Percentiles rank a stretch among this genome's conserved stretches.
phyloP scores from a whole-genome alignment of 2,329 filamentous ascomycete genomes.

The Cercospora zeina region DNA sequence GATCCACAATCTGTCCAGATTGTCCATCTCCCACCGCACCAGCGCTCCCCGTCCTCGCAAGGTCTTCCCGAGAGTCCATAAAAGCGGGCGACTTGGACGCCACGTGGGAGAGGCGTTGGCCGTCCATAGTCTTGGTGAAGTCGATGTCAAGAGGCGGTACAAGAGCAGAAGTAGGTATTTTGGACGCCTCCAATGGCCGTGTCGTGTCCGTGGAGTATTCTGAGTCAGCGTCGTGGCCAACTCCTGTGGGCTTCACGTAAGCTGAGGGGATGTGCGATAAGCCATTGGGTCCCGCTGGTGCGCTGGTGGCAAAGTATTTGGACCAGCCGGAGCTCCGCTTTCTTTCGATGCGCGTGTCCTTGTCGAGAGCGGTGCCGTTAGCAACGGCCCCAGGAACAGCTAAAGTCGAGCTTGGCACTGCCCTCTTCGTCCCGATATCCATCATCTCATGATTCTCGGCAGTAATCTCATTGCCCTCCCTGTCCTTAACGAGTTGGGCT shows the following conservation, averaged over 20 bases:
- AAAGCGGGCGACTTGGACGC: constrained; percentile 70
- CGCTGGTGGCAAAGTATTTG: constrained; percentile 41
- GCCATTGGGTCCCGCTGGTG: constrained; percentile 42
- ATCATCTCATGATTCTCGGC: constrained; percentile 48
- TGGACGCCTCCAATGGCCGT: constrained; percentile 50
- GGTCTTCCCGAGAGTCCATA: constrained; percentile 55
- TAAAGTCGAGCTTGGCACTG: constrained; percentile 27
- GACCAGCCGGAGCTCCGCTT: constrained; percentile 59
- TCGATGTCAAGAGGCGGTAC: constrained; percentile 67
- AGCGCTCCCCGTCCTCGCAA: constrained; percentile 38
- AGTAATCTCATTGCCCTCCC: constrained; percentile 48
- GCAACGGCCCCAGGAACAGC: constrained; percentile 26
- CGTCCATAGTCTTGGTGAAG: constrained; percentile 52
- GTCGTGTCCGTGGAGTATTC: constrained; percentile 44
- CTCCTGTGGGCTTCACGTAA: constrained; percentile 42
- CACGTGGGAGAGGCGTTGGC: constrained; percentile 65
- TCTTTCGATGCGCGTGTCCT: constrained; percentile 43
- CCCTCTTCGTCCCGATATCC: constrained; percentile 46
- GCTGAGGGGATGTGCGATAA: constrained; percentile 39
- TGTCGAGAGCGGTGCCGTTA: constrained; percentile 35
- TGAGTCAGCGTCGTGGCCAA: constrained; percentile 53
- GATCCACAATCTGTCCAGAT: constrained; percentile 39
- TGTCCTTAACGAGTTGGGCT: constrained; percentile 61
- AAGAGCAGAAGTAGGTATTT: constrained; percentile 59
- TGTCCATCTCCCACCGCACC: constrained; percentile 22